A percentile compares a stretch with the other conserved stretches of the same genome.
Evolutionary conservation across 2,329 filamentous ascomycete genomes (phyloP).

Genomic region (Rhinocladiella similis): DNA sequence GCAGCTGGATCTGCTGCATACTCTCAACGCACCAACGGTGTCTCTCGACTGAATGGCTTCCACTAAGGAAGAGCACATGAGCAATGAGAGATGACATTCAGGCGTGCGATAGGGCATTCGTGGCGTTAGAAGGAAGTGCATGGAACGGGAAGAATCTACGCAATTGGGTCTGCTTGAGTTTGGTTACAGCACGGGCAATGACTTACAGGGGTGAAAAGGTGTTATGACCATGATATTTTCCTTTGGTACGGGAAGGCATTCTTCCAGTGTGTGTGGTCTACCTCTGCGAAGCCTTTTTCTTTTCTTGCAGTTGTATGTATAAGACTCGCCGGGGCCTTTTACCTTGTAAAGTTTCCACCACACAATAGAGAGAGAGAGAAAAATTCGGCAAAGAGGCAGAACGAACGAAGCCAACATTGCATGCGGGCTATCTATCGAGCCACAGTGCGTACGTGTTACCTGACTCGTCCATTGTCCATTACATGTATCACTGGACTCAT

Average conservation of each 20-base stretch:
- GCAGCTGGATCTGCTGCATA: conserved; percentile 51
- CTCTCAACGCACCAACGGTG: conserved; percentile 39
- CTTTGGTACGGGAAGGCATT: background rate
- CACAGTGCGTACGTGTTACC: too few species aligned
- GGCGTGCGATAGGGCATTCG: background rate
- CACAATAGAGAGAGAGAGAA: too few species aligned
- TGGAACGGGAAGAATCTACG: conserved; percentile 5
- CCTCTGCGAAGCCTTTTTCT: background rate
- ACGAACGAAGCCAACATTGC: too few species aligned
- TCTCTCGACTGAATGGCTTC: conserved; percentile 35
- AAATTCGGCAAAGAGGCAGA: too few species aligned
- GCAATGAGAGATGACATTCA: background rate
- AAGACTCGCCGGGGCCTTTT: too few species aligned
- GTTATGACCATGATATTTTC: background rate
- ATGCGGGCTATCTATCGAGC: too few species aligned
- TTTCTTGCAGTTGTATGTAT: background rate
- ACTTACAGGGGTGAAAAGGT: background rate
- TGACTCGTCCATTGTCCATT: too few species aligned
- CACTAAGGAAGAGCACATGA: conserved; percentile 34
- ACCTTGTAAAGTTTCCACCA: too few species aligned
- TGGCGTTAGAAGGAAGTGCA: background rate
- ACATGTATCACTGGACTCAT: too few species aligned
- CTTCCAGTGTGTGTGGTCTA: background rate
- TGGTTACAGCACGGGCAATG: conserved; percentile 7
- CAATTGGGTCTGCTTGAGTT: conserved; percentile 3